A percentile compares a stretch with the other conserved stretches of the same genome.
Evolutionary conservation across 768 basidiomycete genomes (phyloP).

Genomic region (Leccinum longicurvipes): DNA sequence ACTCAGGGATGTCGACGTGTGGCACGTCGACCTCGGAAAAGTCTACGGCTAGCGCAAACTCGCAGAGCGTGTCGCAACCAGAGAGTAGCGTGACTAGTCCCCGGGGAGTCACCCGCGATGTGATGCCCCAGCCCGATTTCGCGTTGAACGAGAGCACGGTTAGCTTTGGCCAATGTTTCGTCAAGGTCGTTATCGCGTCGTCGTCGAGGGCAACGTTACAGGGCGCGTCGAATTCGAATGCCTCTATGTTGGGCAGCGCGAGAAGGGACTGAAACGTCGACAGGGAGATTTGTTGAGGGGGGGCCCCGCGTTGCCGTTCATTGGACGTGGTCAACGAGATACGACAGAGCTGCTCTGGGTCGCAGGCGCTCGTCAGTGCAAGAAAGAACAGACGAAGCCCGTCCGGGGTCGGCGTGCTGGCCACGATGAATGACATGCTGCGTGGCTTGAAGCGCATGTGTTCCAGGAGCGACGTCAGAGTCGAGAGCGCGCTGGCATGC

Average conservation of each 20-base stretch:
- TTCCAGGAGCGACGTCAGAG: constrained; percentile 21
- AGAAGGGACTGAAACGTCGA: constrained; percentile 21
- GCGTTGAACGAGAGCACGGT: constrained; percentile 15
- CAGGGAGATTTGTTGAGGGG: constrained; percentile 6
- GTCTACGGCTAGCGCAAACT: constrained; percentile 21
- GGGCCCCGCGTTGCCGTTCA: not conserved
- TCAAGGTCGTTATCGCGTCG: constrained; percentile 13
- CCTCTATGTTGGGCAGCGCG: constrained; percentile 4
- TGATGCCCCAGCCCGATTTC: constrained; percentile 16
- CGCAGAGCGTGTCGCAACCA: constrained; percentile 4
- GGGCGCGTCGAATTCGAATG: constrained; percentile 16
- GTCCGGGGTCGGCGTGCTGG: constrained; percentile 8
- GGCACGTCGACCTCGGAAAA: constrained; percentile 16
- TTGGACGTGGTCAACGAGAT: constrained; percentile 11
- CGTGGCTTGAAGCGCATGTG: constrained; percentile 15
- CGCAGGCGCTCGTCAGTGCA: constrained; percentile 13
- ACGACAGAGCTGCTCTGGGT: not conserved
- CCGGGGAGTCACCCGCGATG: constrained; percentile 16
- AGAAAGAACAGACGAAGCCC: constrained; percentile 23
- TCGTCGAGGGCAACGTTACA: constrained; percentile 23
- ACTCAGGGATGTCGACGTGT: not conserved
- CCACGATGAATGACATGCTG: constrained; percentile 15
- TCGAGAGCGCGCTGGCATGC: constrained; percentile 6
- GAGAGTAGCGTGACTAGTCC: constrained; percentile 23
- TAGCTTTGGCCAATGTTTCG: constrained; percentile 22